Evolutionary conservation across 2,329 filamentous ascomycete species (phyloP).

Genomic region (Aciculosporium take): DNA sequence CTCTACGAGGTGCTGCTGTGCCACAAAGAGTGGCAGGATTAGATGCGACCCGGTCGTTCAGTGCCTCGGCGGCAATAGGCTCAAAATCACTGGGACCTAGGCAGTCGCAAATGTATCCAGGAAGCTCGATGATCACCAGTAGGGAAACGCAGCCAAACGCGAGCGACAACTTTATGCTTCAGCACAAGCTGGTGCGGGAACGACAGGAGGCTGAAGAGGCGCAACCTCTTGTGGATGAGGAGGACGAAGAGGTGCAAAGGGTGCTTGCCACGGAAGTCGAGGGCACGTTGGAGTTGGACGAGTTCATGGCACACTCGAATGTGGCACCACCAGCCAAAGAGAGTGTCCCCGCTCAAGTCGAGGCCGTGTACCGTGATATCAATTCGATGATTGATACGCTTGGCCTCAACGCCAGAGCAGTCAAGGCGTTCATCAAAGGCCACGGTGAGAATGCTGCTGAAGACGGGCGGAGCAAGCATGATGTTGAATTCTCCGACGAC

Average conservation of each 20-base stretch:
- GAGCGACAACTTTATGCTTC: constrained; percentile 33
- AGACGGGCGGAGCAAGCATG: constrained; percentile 43
- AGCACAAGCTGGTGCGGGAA: constrained; percentile 37
- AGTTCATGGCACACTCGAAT: constrained; percentile 51
- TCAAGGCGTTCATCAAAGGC: constrained; percentile 51
- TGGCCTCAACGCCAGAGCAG: constrained; percentile 63
- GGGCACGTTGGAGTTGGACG: constrained; percentile 47
- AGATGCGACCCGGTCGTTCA: constrained; percentile 42
- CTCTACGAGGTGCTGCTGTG: constrained; percentile 44
- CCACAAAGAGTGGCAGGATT: constrained; percentile 34
- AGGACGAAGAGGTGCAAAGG: constrained; percentile 53
- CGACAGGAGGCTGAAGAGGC: constrained; percentile 43
- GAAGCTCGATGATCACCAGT: constrained; percentile 25
- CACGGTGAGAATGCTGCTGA: constrained; percentile 44
- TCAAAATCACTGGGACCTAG: constrained; percentile 35
- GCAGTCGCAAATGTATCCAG: constrained; percentile 22
- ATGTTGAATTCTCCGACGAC: constrained; percentile 53
- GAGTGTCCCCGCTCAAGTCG: constrained; percentile 47
- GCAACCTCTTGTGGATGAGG: constrained; percentile 48
- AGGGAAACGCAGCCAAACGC: constrained; percentile 20
- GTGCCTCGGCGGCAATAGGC: constrained; percentile 46
- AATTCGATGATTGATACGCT: constrained; percentile 92
- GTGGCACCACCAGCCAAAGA: constrained; percentile 38
- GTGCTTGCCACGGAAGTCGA: constrained; percentile 46
- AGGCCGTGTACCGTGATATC: constrained; percentile 62